Base-by-base conservation (phyloP, 495 filamentous ascomycete species). In the Penicillium salamii region DNA sequence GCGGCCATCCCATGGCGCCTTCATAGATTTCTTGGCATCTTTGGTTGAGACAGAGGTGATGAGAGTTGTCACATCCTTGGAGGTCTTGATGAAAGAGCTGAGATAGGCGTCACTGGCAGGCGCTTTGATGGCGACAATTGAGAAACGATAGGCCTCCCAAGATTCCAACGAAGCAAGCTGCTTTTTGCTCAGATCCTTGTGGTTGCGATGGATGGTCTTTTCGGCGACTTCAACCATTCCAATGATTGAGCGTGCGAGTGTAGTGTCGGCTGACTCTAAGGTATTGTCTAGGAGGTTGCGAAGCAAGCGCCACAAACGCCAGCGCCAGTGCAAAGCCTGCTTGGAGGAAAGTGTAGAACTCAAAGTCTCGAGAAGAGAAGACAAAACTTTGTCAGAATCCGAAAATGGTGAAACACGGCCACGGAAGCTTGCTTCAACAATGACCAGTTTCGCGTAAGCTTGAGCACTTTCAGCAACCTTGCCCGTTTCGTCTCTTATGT, bases 221-320 rank as follows among this genome's bases (percentile, higher is more conserved):
- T 59, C 57, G 17, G 65, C 67, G 19, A 50, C 41, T 34, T 60
- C 55, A 19, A 62, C 35, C 17, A 72, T 43, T 20, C 50, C 46
- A 23, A 46, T 48, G 19, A 63, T 42, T 17, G 49, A 28, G 45
- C 50, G 34, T 35, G 37, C 46, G 12, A 67, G 48, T n/a, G 46
- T 37, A 49, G 42, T 47, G 18, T 59, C 54, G 28, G 51, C 47
- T 5, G 54, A 48, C 28, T 71, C 52, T 12, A 58, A 29, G 19
- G 56, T 66, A 24, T 69, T 68, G 15, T 65, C 59, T 7, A 70
- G 21, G 17, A 74, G 46, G 47, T 69, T 71, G 15, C 63, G 65
- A 31, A 62, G 53, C 32, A 75, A 55, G 35, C 68, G 67, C 73
- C 73, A 76, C 40, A 76, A 35, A n/a, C 73, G 68, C 73, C 73